phyloP scores from a whole-genome alignment of 2,329 filamentous ascomycete genomes.

The Coniochaeta ligniaria region DNA sequence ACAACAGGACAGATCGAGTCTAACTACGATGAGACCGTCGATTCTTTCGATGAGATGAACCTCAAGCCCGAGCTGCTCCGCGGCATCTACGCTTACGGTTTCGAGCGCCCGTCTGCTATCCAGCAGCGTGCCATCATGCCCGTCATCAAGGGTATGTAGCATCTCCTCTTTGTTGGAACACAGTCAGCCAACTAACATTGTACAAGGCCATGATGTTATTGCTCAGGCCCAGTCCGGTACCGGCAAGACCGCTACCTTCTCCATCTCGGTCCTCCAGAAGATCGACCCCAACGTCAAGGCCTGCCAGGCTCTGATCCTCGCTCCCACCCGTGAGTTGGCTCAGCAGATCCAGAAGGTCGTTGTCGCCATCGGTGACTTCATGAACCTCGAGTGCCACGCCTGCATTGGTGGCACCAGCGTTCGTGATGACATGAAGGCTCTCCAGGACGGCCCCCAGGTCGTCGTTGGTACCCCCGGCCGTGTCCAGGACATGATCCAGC shows the following conservation, averaged over 20 bases:
- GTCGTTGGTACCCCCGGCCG: constrained; percentile 97
- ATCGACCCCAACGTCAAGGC: constrained; percentile 91
- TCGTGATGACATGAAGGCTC: constrained; percentile 96
- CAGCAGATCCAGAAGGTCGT: constrained; percentile 99
- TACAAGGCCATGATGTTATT: constrained; percentile 92
- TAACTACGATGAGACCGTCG: constrained; percentile 99
- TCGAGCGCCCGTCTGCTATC: constrained; percentile 98
- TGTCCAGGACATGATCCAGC: constrained; percentile 99
- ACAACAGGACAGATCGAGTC: constrained; percentile 91
- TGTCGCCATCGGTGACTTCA: constrained; percentile 97
- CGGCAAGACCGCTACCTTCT: constrained; percentile 99
- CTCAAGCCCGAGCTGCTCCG: constrained; percentile 96
- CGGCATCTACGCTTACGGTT: constrained; percentile 99
- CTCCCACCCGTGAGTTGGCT: constrained; percentile 95
- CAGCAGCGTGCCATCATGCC: constrained; percentile 99
- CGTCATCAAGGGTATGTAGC: constrained; percentile 86
- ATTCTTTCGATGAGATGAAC: constrained; percentile 98
- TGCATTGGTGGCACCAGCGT: constrained; percentile 99
- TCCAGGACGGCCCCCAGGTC: constrained; percentile 92
- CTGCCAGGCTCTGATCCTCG: constrained; percentile 96
- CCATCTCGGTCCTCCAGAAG: constrained; percentile 98
- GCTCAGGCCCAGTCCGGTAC: constrained; percentile 99
- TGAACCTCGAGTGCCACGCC: constrained; percentile 98
- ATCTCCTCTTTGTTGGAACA: background rate
- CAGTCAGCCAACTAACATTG: background rate